Base-by-base conservation (phyloP, 2,329 filamentous ascomycete species). In the Trematosphaeria pertusa region DNA sequence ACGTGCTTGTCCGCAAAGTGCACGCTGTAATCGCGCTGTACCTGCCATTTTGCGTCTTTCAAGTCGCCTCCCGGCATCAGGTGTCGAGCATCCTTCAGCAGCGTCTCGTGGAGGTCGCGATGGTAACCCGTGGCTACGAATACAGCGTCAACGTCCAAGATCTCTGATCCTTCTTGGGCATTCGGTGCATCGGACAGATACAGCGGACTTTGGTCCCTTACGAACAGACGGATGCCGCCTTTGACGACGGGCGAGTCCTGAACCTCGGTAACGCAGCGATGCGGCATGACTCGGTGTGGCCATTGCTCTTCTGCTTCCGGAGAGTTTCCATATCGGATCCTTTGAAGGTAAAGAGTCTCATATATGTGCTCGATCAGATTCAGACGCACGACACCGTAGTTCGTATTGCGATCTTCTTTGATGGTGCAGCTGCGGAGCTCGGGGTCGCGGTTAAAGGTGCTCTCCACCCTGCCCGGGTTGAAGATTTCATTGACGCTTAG, bases 311-410 rank as follows among this genome's bases (percentile, higher is more conserved):
- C 86, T 49, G 92, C 85, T 24, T 58, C 56, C 4, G 54, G 50
- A 14, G 80, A 74, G 46, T 83, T 67, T 5, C 69, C 82, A 22
- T 90, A 79, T 36, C 82, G 79, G 42, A 96, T 81, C 38, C 86
- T 84, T 73, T 97, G 93, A 45, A 91, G 82, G 74, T 97, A 97
- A 75, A 96, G 86, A 46, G 83, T 84, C 72, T 93, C 86, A 73
- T 95, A 97, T 21, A 97, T 83, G 46, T 87, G 83, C 72, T 97
- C 93, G 47, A 97, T 89, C 39, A 97, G 82, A 57, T 90, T 84
- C n/a, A 96, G 82, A 6, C 93, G 86, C 3, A 99, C 93, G 4
- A 97, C 93, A 41, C 91, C 89, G 71, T 97, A 97, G 77, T 97
- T 97, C 50, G 93, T 97, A 21, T 85, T 86, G 49, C 88, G 87